A percentile compares a stretch with the other conserved stretches of the same genome.
Conservation (phyloP, 1,284 basidiomycete genomes). For the Pseudozyma thailandica region DNA sequence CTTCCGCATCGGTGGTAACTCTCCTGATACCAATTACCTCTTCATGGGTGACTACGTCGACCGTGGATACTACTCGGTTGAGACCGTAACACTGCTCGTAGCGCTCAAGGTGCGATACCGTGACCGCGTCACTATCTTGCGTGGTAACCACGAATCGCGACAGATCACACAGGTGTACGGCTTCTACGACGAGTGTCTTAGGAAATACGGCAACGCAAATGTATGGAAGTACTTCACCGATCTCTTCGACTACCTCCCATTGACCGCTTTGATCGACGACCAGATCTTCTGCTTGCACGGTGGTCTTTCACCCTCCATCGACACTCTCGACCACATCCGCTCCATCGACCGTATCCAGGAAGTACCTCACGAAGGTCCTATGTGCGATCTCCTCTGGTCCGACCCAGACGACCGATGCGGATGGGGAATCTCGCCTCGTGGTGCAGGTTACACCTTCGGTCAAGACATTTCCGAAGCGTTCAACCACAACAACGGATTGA, state of each 20-base stretch:
- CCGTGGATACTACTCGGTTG: slow-evolving; percentile 98
- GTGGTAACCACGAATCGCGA: slow-evolving; percentile 97
- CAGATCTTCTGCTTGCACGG: slow-evolving; percentile 98
- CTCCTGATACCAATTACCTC: slow-evolving; percentile 99
- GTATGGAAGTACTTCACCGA: slow-evolving; percentile 99
- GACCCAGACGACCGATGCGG: slow-evolving; percentile 99
- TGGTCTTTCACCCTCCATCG: slow-evolving; percentile 97
- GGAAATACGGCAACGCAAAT: slow-evolving; percentile 99
- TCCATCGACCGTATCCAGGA: slow-evolving; percentile 98
- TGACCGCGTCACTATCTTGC: slow-evolving; percentile 96
- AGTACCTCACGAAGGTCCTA: slow-evolving; percentile 97
- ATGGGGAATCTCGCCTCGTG: slow-evolving; percentile 98
- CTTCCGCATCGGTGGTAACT: slow-evolving; percentile 98
- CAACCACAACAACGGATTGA: slow-evolving; percentile 98
- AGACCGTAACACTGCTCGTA: slow-evolving; percentile 98
- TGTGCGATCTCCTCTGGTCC: slow-evolving; percentile 99
- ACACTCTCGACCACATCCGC: slow-evolving; percentile 98
- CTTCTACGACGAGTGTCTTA: slow-evolving; percentile 98
- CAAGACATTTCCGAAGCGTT: slow-evolving; percentile 98
- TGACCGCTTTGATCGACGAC: slow-evolving; percentile 97
- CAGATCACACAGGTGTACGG: slow-evolving; percentile 99
- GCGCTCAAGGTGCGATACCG: slow-evolving; percentile 97
- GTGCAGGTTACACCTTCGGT: slow-evolving; percentile 98
- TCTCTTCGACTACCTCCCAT: slow-evolving; percentile 95
- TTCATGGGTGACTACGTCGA: slow-evolving; percentile 99